Percentiles rank a stretch among this genome's conserved stretches.
These are phyloP conservation scores for Eimeria mitis DNA, from an alignment of 169 alveolate genomes.

Conservation along the genomic window DNA sequence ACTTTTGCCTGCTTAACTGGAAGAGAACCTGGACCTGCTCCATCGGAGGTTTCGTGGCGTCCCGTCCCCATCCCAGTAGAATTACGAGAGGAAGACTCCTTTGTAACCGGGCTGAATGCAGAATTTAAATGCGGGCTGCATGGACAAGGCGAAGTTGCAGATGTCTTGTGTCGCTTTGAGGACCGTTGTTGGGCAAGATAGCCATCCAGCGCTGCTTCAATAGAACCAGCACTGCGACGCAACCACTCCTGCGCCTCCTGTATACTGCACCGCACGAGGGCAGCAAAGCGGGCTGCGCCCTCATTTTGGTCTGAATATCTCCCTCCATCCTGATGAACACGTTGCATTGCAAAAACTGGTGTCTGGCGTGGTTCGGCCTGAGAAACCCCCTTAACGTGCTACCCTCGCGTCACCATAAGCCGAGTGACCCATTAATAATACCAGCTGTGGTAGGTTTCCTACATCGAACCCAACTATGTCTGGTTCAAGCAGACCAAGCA, in stretches of 20 bases:
- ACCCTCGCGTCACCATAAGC: background rate
- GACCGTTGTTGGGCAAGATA: slow-evolving; percentile 27
- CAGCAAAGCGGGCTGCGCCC: slow-evolving; percentile 32
- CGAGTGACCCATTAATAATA: background rate
- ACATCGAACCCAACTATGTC: background rate
- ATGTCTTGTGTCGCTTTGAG: slow-evolving; percentile 31
- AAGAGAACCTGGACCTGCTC: background rate
- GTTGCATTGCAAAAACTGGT: slow-evolving; percentile 21
- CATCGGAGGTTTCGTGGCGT: background rate
- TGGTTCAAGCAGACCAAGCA: background rate
- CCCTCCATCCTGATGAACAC: background rate
- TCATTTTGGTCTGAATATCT: slow-evolving; percentile 4
- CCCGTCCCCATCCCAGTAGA: background rate
- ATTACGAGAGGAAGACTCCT: background rate
- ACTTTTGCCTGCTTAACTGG: background rate
- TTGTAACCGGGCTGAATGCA: background rate
- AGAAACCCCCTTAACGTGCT: background rate
- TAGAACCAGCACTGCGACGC: slow-evolving; percentile 35
- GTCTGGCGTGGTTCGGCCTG: background rate
- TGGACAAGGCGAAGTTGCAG: slow-evolving; percentile 15
- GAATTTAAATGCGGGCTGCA: background rate
- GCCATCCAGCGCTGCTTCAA: slow-evolving; percentile 53
- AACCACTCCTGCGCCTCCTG: slow-evolving; percentile 64
- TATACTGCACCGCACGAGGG: slow-evolving; percentile 48
- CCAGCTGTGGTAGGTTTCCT: background rate